Conservation (phyloP, 768 basidiomycete species). For the Panaeolus papilionaceus region DNA sequence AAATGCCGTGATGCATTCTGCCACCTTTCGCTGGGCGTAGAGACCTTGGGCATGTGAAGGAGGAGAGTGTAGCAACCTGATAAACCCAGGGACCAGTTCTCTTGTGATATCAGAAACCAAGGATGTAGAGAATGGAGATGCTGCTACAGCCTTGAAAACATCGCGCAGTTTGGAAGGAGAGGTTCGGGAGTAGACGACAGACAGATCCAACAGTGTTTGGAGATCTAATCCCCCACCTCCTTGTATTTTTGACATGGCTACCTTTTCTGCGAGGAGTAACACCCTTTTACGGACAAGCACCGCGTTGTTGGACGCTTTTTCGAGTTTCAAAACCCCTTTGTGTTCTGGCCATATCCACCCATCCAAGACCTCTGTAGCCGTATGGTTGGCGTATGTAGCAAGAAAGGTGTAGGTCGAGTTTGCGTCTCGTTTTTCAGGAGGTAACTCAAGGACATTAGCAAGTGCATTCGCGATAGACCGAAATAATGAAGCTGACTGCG, state of each 20-base stretch:
- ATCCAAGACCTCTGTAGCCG: slow-evolving; percentile 4
- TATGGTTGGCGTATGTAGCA: slow-evolving; percentile 2
- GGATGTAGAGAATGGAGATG: slow-evolving; percentile 33
- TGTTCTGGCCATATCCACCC: slow-evolving; percentile 10
- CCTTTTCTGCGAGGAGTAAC: not conserved
- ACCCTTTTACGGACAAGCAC: not conserved
- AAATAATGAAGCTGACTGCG: not conserved
- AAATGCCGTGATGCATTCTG: slow-evolving; percentile 61
- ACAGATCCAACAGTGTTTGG: slow-evolving; percentile 65
- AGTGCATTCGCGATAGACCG: not conserved
- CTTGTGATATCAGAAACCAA: slow-evolving; percentile 40
- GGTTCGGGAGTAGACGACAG: slow-evolving; percentile 57
- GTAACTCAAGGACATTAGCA: not conserved
- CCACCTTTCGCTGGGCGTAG: slow-evolving; percentile 68
- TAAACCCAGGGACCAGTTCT: slow-evolving; percentile 65
- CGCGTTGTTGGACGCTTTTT: not conserved
- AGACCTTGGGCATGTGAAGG: slow-evolving; percentile 52
- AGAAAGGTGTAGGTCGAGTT: slow-evolving; percentile 7
- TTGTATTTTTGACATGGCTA: slow-evolving; percentile 1
- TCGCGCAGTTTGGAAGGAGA: slow-evolving; percentile 50
- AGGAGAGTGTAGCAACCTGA: slow-evolving; percentile 49
- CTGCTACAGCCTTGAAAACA: slow-evolving; percentile 48
- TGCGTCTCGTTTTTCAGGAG: slow-evolving; percentile 1
- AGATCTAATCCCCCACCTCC: slow-evolving; percentile 47
- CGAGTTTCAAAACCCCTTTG: not conserved